These are phyloP conservation scores for Salix udensis DNA, from an alignment of 345 rosid genomes.

Conservation along the genomic window DNA sequence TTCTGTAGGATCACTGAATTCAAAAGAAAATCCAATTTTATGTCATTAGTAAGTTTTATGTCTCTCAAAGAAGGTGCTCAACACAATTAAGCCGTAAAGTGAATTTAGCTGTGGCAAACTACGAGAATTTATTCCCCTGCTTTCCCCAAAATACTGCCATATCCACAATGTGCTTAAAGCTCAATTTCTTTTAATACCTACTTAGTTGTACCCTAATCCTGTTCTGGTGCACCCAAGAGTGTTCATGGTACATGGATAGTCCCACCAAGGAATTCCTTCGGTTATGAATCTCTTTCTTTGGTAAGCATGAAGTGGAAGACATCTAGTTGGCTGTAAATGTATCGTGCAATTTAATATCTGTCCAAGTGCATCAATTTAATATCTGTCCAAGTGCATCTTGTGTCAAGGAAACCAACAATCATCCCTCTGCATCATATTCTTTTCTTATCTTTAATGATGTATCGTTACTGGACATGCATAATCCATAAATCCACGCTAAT, in stretches of 20 bases:
- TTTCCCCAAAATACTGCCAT: neutral
- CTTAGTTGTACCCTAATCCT: neutral
- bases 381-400: neutral
- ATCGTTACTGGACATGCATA: neutral
- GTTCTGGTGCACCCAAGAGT: neutral
- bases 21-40: neutral
- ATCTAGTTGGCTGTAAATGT: neutral
- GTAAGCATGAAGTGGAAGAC: neutral
- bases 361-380: neutral
- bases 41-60: neutral
- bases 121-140: neutral
- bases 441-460: neutral
- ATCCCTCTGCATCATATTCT: neutral
- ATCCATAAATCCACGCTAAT: neutral
- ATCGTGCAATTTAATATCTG: neutral
- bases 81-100: neutral
- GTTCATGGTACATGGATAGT: neutral
- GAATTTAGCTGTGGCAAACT: neutral
- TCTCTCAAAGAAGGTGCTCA: neutral
- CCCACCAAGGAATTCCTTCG: neutral
- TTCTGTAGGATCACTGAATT: neutral
- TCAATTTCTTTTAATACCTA: neutral
- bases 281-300: neutral
- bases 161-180: neutral
- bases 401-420: neutral